Conservation (phyloP, 2,329 filamentous ascomycete species). For the Alternaria brassicicola region DNA sequence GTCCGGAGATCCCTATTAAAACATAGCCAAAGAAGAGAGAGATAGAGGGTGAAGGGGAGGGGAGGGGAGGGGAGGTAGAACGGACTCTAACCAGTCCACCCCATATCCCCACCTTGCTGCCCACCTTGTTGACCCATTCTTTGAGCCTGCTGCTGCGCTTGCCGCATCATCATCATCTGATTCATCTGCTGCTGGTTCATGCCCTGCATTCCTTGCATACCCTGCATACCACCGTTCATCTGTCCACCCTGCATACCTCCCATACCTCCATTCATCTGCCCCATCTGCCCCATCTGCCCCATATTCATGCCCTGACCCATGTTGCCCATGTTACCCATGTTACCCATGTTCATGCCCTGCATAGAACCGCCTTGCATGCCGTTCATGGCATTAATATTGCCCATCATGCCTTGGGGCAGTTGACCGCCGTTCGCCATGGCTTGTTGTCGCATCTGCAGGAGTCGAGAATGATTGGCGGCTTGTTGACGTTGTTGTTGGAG, state of each 20-base stretch:
- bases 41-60: too few relatives aligned
- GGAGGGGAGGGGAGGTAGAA: neutral
- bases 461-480: conserved; percentile 42
- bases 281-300: conserved; percentile 16
- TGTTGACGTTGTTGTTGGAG: conserved; percentile 44
- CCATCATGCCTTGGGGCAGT: conserved; percentile 41
- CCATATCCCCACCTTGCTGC: conserved; percentile 34
- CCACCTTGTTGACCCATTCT: conserved; percentile 31
- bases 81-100: conserved; percentile 29
- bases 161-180: conserved; percentile 46
- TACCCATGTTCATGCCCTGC: conserved; percentile 40
- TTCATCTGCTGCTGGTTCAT: conserved; percentile 42
- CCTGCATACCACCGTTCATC: conserved; percentile 25
- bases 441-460: conserved; percentile 42
- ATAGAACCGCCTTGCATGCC: conserved; percentile 33
- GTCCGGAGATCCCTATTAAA: neutral
- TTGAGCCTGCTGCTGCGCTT: conserved; percentile 36
- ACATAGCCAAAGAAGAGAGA: neutral
- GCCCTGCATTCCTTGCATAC: conserved; percentile 32
- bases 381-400: conserved; percentile 19
- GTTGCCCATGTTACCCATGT: conserved; percentile 32
- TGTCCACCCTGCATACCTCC: conserved; percentile 24
- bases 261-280: conserved; percentile 20
- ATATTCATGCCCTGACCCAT: conserved; percentile 21
- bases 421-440: conserved; percentile 39